Conservation (phyloP, 805 yeast species). For the Wickerhamomyces kurtzmanii region DNA sequence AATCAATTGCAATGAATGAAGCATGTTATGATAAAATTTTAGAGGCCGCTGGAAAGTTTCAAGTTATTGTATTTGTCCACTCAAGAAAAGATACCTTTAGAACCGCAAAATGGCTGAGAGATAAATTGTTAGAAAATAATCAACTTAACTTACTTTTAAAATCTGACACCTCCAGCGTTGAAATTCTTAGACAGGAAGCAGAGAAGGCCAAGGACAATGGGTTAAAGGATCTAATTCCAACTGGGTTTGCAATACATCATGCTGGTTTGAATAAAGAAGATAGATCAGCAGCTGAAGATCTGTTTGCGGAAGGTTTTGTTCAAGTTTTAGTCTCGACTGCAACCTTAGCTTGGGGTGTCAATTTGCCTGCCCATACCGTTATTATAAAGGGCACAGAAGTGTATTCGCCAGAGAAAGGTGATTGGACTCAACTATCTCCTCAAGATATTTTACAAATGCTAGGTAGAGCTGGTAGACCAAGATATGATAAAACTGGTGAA, state of each 20-base stretch:
- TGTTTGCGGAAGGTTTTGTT: conserved; percentile 82
- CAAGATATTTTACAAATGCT: conserved; percentile 95
- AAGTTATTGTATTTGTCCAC: conserved; percentile 85
- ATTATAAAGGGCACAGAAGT: conserved; percentile 90
- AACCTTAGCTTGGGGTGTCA: conserved; percentile 96
- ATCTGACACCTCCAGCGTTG: conserved; percentile 39
- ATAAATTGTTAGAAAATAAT: conserved; percentile 48
- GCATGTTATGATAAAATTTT: conserved; percentile 77
- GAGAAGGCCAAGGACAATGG: conserved; percentile 42
- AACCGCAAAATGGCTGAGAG: conserved; percentile 68
- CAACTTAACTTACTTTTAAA: conserved; percentile 33
- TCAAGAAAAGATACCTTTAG: conserved; percentile 86
- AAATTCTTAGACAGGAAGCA: conserved; percentile 56
- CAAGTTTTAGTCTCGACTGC: conserved; percentile 84
- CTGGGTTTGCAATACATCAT: conserved; percentile 85
- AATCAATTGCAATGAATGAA: conserved; percentile 76
- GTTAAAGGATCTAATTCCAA: conserved; percentile 48
- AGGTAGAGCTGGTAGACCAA: conserved; percentile 97
- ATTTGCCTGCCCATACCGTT: conserved; percentile 91
- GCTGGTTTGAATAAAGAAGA: conserved; percentile 76
- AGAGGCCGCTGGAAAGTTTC: conserved; percentile 61
- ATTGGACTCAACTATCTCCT: conserved; percentile 87
- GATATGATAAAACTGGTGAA: conserved; percentile 87
- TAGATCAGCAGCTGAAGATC: conserved; percentile 70
- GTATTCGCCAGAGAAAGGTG: conserved; percentile 83